Evolutionary conservation across 2,329 filamentous ascomycete species (phyloP).

Genomic region (Calonectria pteridis): DNA sequence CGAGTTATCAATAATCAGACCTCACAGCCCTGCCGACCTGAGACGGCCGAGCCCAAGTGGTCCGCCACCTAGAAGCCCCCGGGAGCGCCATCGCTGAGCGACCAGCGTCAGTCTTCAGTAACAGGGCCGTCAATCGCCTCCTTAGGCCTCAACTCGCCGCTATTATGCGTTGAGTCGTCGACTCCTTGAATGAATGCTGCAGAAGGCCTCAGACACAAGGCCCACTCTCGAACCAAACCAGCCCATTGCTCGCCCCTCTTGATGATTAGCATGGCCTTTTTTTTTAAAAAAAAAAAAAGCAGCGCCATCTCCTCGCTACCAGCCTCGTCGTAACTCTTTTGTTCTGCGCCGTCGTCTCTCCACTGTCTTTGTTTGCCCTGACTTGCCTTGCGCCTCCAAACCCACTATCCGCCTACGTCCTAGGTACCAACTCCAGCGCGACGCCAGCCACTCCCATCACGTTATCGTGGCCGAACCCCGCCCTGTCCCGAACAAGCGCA

Average conservation of each 20-base stretch:
- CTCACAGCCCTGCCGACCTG: constrained; percentile 28
- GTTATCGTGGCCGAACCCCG: constrained; percentile 45
- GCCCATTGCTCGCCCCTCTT: constrained; percentile 8
- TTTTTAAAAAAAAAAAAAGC: too few relatives aligned
- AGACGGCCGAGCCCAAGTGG: constrained; percentile 28
- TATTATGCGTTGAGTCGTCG: constrained; percentile 26
- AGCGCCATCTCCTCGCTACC: background rate
- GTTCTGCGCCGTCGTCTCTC: background rate
- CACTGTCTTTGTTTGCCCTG: background rate
- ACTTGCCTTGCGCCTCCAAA: constrained; percentile 5
- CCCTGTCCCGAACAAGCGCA: constrained; percentile 44
- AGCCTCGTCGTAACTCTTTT: background rate
- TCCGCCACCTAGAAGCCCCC: constrained; percentile 20
- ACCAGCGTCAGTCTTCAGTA: constrained; percentile 2
- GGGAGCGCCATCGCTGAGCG: constrained; percentile 16
- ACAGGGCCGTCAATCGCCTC: constrained; percentile 16
- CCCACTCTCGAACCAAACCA: constrained; percentile 14
- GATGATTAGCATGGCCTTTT: constrained; percentile 6
- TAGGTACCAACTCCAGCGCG: constrained; percentile 28
- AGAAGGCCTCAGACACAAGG: constrained; percentile 14
- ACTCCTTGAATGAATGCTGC: constrained; percentile 17
- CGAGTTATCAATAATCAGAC: constrained; percentile 18
- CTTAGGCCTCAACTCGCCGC: constrained; percentile 26
- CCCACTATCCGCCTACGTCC: constrained; percentile 5
- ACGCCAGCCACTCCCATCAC: constrained; percentile 46